A percentile compares a stretch with the other conserved stretches of the same genome.
phyloP scores from a whole-genome alignment of 768 basidiomycete genomes.

The Mycena rebaudengoi region DNA sequence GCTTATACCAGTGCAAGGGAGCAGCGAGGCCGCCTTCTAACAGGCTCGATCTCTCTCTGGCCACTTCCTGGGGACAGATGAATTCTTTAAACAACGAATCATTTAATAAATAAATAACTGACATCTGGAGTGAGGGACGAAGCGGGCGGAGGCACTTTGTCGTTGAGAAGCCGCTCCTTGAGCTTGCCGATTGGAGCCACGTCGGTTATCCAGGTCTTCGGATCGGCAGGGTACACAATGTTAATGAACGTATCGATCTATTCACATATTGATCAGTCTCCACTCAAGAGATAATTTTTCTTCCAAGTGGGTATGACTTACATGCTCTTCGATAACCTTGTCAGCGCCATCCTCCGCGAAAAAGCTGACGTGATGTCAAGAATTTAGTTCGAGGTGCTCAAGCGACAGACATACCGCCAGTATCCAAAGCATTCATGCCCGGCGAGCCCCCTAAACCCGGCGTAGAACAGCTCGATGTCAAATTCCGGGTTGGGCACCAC shows the following conservation, averaged over 20 bases:
- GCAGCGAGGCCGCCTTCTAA: slow-evolving; percentile 37
- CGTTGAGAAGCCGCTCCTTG: slow-evolving; percentile 42
- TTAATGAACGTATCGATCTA: slow-evolving; percentile 50
- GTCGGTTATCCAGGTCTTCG: slow-evolving; percentile 45
- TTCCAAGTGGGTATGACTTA: slow-evolving; percentile 25
- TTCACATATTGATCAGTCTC: not conserved
- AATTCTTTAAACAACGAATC: not conserved
- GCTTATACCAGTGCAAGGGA: slow-evolving; percentile 45
- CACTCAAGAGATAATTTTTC: not conserved
- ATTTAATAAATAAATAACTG: not conserved
- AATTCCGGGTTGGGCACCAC: slow-evolving; percentile 34
- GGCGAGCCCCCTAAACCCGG: not conserved
- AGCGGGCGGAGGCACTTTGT: slow-evolving; percentile 36
- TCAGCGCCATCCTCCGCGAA: slow-evolving; percentile 39
- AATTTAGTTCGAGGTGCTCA: too few species aligned
- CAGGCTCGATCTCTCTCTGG: slow-evolving; percentile 27
- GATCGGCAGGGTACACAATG: slow-evolving; percentile 42
- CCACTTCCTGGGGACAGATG: slow-evolving; percentile 37
- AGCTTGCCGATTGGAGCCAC: slow-evolving; percentile 46
- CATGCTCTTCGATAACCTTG: slow-evolving; percentile 46
- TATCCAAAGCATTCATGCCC: slow-evolving; percentile 5
- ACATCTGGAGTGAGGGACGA: slow-evolving; percentile 43
- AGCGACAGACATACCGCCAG: not conserved
- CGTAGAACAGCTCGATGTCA: slow-evolving; percentile 23
- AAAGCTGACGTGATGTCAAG: not conserved